A percentile compares a stretch with the other conserved stretches of the same genome.
These are phyloP conservation scores for Malassezia vespertilionis DNA, from an alignment of 1,284 basidiomycete genomes.

Conservation along the genomic window DNA sequence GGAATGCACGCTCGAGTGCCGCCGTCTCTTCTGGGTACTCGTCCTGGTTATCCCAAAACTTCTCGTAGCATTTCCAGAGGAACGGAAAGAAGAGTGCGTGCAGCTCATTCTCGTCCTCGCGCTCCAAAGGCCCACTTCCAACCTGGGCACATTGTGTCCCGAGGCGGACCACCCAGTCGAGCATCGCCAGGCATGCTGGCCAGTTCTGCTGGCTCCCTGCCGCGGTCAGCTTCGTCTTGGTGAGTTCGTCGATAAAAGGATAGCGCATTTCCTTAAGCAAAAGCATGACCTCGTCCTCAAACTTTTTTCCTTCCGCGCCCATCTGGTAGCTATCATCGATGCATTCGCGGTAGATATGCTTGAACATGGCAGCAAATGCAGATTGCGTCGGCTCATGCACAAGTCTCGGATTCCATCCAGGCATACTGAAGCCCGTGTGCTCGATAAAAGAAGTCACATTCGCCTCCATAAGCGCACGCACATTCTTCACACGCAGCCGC, in stretches of 20 bases:
- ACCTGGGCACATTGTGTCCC: slow-evolving; percentile 14
- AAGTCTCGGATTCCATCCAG: slow-evolving; percentile 31
- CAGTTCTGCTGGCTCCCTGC: slow-evolving; percentile 44
- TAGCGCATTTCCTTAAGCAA: slow-evolving; percentile 44
- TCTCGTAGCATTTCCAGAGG: slow-evolving; percentile 44
- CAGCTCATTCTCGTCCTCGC: slow-evolving; percentile 29
- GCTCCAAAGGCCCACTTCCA: slow-evolving; percentile 31
- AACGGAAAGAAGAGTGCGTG: slow-evolving; percentile 42
- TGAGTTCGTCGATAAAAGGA: slow-evolving; percentile 40
- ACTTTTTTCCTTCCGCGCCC: slow-evolving; percentile 36
- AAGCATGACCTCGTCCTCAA: slow-evolving; percentile 40
- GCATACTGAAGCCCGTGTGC: slow-evolving; percentile 35
- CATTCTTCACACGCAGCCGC: slow-evolving; percentile 14
- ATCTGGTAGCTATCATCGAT: slow-evolving; percentile 38
- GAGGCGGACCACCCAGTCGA: slow-evolving; percentile 44
- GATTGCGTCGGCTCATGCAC: slow-evolving; percentile 44
- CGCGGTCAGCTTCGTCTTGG: slow-evolving; percentile 43
- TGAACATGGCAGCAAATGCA: slow-evolving; percentile 41
- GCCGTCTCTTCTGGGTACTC: slow-evolving; percentile 40
- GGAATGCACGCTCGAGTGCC: slow-evolving; percentile 33
- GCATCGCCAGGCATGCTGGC: slow-evolving; percentile 42
- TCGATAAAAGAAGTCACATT: slow-evolving; percentile 33
- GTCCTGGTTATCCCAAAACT: slow-evolving; percentile 46
- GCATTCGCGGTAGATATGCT: slow-evolving; percentile 36
- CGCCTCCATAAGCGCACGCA: slow-evolving; percentile 28